A percentile compares a stretch with the other conserved stretches of the same genome.
Evolutionary conservation across 345 rosid genomes (phyloP).

Genomic region (Chamaenerion angustifolium): DNA sequence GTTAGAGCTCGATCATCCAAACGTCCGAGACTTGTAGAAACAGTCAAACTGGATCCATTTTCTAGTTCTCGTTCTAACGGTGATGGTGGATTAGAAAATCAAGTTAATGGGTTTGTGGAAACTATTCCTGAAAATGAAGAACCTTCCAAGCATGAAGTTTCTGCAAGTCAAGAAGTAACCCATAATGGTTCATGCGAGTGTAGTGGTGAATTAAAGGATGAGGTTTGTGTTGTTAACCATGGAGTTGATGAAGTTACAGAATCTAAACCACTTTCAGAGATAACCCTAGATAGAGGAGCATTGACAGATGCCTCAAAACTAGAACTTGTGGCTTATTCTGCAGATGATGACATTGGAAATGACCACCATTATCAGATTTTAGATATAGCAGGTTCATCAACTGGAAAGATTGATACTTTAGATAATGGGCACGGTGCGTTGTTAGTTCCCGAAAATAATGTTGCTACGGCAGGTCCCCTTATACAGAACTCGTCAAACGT

Average conservation of each 20-base stretch:
- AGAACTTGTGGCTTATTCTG: slow-evolving; percentile 13
- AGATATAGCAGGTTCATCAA: slow-evolving; percentile 16
- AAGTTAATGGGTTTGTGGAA: slow-evolving; percentile 17
- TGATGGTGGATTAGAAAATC: slow-evolving; percentile 17
- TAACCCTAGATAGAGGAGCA: slow-evolving; percentile 23
- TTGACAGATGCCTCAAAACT: slow-evolving; percentile 21
- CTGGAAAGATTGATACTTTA: slow-evolving; percentile 15
- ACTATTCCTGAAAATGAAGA: too few species aligned
- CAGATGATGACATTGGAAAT: slow-evolving; percentile 16
- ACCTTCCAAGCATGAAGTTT: slow-evolving; percentile 11
- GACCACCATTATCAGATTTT: slow-evolving; percentile 19
- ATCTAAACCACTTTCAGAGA: slow-evolving; percentile 23
- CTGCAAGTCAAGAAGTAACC: slow-evolving; percentile 8
- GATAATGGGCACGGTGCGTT: slow-evolving; percentile 17
- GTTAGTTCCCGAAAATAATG: slow-evolving; percentile 14
- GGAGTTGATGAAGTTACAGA: slow-evolving; percentile 28
- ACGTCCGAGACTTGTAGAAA: slow-evolving; percentile 48
- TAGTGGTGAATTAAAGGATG: slow-evolving; percentile 22
- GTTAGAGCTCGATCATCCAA: slow-evolving; percentile 66
- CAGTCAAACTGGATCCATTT: slow-evolving; percentile 18
- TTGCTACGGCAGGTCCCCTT: slow-evolving; percentile 9
- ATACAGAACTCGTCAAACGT: slow-evolving; percentile 16
- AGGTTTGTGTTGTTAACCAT: slow-evolving; percentile 15
- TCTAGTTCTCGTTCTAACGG: slow-evolving; percentile 13
- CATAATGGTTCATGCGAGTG: slow-evolving; percentile 9